Percentiles rank a stretch among this genome's conserved stretches.
phyloP scores from a whole-genome alignment of 2,329 filamentous ascomycete genomes.

The Aspergillus proliferans region DNA sequence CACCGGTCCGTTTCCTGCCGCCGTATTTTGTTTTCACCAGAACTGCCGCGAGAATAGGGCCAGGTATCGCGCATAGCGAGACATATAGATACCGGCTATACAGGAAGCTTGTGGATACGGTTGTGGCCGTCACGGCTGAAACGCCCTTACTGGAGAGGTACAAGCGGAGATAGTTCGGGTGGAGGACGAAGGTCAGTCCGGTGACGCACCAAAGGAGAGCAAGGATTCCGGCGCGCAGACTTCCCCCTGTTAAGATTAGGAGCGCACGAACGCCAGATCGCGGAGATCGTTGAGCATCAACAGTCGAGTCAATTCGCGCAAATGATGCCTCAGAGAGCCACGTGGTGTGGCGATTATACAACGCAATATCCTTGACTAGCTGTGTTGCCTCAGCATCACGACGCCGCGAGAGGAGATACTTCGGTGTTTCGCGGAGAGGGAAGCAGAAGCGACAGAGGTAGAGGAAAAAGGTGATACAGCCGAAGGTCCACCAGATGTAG shows the following conservation, averaged over 20 bases:
- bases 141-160: conserved; percentile 9
- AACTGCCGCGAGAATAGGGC: conserved; percentile 8
- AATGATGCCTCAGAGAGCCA: conserved; percentile 15
- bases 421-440: conserved; percentile 13
- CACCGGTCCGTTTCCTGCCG: conserved; percentile 12
- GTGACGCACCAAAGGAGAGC: conserved; percentile 10
- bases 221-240: conserved; percentile 3
- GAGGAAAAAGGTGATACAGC: conserved; percentile 15
- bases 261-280: not conserved
- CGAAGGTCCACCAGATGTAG: conserved; percentile 19
- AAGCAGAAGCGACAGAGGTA: conserved; percentile 14
- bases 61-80: conserved; percentile 12
- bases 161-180: conserved; percentile 12
- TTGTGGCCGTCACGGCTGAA: conserved; percentile 4
- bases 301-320: conserved; percentile 12
- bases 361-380: conserved; percentile 14
- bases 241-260: not conserved
- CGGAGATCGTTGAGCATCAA: conserved; percentile 2
- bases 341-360: conserved; percentile 10
- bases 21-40: conserved; percentile 9
- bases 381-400: conserved; percentile 14
- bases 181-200: conserved; percentile 13
- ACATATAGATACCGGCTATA: conserved; percentile 13
- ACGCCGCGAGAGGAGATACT: conserved; percentile 11
- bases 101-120: conserved; percentile 9